Percentiles rank a stretch among this genome's conserved stretches.
Evolutionary conservation across 2,329 filamentous ascomycete genomes (phyloP).

Genomic region (Orbilia brochopaga): DNA sequence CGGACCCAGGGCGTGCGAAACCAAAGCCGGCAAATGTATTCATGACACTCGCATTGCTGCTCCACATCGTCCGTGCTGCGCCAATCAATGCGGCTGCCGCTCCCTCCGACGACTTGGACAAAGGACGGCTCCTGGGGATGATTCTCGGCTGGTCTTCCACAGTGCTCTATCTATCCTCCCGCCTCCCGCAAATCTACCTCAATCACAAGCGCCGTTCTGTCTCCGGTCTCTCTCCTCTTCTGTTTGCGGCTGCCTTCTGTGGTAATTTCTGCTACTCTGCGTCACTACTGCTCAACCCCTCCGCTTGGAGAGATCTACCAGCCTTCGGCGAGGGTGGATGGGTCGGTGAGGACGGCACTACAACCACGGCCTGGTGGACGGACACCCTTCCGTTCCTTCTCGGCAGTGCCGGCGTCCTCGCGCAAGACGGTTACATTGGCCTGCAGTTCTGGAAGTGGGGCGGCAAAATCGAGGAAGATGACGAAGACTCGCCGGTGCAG

Average conservation of each 20-base stretch:
- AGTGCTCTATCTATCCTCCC: constrained; percentile 64
- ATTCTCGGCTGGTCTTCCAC: constrained; percentile 42
- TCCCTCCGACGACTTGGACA: constrained; percentile 22
- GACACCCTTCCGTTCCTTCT: constrained; percentile 70
- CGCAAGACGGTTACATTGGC: constrained; percentile 68
- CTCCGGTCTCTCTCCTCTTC: constrained; percentile 67
- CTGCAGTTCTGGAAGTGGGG: constrained; percentile 69
- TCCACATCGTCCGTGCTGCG: constrained; percentile 37
- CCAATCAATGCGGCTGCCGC: constrained; percentile 16
- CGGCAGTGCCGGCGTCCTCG: constrained; percentile 69
- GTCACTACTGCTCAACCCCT: constrained; percentile 69
- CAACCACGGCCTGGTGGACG: constrained; percentile 65
- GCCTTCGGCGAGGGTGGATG: constrained; percentile 67
- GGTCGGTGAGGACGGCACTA: constrained; percentile 65
- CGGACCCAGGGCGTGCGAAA: constrained; percentile 10
- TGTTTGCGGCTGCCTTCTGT: constrained; percentile 71
- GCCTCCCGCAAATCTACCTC: constrained; percentile 70
- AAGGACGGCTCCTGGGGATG: constrained; percentile 15
- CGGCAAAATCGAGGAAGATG: constrained; percentile 58
- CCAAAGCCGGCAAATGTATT: constrained; percentile 21
- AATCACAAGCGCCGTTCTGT: constrained; percentile 70
- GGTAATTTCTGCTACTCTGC: constrained; percentile 72
- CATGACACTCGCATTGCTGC: constrained; percentile 31
- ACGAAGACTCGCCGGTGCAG: constrained; percentile 18
- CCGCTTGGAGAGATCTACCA: constrained; percentile 66